Percentiles rank a stretch among this genome's conserved stretches.
These are phyloP conservation scores for Aspergillus clavatus DNA, from an alignment of 2,329 filamentous ascomycete genomes.

Conservation along the genomic window DNA sequence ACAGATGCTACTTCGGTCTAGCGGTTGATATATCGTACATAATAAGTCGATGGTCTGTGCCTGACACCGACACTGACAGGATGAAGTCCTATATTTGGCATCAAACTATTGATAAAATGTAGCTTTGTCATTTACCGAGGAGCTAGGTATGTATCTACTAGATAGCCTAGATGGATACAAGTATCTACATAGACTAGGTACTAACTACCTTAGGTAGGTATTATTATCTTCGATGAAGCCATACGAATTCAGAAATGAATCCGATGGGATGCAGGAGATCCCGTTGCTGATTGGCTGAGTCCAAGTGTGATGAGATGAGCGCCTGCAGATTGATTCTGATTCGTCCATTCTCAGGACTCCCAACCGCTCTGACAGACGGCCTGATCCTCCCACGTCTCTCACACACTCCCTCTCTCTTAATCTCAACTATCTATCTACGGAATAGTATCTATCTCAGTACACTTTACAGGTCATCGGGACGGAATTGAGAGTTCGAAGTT, in stretches of 20 bases:
- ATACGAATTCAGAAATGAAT: too few species aligned
- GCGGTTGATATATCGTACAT: neutral
- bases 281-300: conserved; percentile 2
- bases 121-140: too few species aligned
- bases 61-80: neutral
- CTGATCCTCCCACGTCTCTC: too few species aligned
- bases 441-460: conserved; percentile 1
- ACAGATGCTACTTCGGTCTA: neutral
- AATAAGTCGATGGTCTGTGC: neutral
- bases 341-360: conserved; percentile 10
- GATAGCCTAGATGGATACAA: too few species aligned
- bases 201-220: too few species aligned
- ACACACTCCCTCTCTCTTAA: too few species aligned
- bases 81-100: neutral
- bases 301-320: conserved; percentile 22
- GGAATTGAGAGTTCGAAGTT: neutral
- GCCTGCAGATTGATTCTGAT: conserved; percentile 28
- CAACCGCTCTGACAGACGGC: neutral
- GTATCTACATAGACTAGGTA: too few species aligned
- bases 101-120: too few species aligned
- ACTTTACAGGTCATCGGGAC: too few species aligned
- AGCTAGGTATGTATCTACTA: too few species aligned
- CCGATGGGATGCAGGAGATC: neutral
- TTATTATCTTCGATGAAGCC: too few species aligned
- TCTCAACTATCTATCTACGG: too few species aligned